These are phyloP conservation scores for Triticum timopheevii DNA, from an alignment of 176 grass and related monocot genomes.

Conservation along the genomic window DNA sequence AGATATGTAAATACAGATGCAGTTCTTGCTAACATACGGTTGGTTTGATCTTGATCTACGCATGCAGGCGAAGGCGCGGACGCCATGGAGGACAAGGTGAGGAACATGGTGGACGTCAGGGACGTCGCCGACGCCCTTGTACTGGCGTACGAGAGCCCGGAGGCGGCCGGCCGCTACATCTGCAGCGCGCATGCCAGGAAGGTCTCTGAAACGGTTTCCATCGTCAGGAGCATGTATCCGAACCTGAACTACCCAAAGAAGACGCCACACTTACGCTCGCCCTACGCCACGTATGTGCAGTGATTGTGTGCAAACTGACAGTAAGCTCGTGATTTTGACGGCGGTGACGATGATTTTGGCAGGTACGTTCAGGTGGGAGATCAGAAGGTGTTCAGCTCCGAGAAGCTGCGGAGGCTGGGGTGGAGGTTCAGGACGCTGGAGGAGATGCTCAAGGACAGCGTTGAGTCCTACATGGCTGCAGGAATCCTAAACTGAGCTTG, in stretches of 20 bases:
- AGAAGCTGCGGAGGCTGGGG: slow-evolving; percentile 57
- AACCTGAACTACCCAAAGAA: slow-evolving; percentile 45
- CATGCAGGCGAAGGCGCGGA: slow-evolving; percentile 28
- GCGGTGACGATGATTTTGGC: not conserved
- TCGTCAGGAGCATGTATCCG: slow-evolving; percentile 42
- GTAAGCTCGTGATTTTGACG: not conserved
- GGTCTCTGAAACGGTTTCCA: slow-evolving; percentile 27
- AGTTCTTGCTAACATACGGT: not conserved
- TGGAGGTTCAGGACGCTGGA: slow-evolving; percentile 53
- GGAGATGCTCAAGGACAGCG: slow-evolving; percentile 51
- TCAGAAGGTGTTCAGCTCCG: slow-evolving; percentile 29
- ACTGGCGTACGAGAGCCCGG: slow-evolving; percentile 44
- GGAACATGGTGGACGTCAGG: slow-evolving; percentile 61
- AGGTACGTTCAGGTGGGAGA: slow-evolving; percentile 52
- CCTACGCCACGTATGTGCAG: no score
- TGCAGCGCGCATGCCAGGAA: slow-evolving; percentile 34
- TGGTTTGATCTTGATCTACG: not conserved
- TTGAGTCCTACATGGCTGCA: slow-evolving; percentile 43
- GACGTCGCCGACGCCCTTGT: slow-evolving; percentile 59
- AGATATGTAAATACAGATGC: not conserved
- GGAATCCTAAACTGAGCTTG: slow-evolving; percentile 35
- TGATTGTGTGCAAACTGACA: no score
- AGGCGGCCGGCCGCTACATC: slow-evolving; percentile 55
- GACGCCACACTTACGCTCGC: not conserved
- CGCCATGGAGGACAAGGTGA: slow-evolving; percentile 23